Conservation (phyloP, 345 rosid species). For the Heritiera littoralis region DNA sequence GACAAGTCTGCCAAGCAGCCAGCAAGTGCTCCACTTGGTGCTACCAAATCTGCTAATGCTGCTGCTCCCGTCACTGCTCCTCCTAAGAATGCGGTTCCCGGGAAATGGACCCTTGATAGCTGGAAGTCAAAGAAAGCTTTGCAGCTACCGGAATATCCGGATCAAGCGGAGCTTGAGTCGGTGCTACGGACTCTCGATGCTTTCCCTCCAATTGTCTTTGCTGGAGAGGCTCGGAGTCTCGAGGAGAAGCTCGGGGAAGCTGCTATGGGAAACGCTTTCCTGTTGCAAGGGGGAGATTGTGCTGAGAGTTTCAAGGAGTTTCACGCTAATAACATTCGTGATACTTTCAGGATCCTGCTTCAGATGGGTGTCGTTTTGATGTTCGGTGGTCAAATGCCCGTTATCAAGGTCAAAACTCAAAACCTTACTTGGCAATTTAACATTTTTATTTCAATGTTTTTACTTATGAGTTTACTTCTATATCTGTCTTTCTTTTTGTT, state of each 20-base stretch:
- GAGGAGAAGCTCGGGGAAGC: constrained; percentile 43
- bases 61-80: not conserved
- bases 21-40: not conserved
- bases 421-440: not conserved
- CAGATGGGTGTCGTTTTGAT: constrained; percentile 78
- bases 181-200: constrained; percentile 55
- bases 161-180: constrained; percentile 55
- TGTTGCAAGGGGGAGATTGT: constrained; percentile 74
- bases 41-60: constrained; percentile 7
- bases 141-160: constrained; percentile 64
- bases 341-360: constrained; percentile 64
- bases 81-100: constrained; percentile 22
- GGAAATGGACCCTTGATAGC: constrained; percentile 54
- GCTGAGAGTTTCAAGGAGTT: constrained; percentile 83
- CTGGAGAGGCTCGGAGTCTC: constrained; percentile 52
- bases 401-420: constrained; percentile 48
- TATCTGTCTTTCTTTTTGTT: not conserved
- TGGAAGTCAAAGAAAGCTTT: constrained; percentile 68
- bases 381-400: constrained; percentile 79
- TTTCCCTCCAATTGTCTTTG: constrained; percentile 68
- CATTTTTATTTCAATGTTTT: not conserved
- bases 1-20: constrained; percentile 25
- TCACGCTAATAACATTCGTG: constrained; percentile 70
- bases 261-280: constrained; percentile 68
- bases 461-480: not conserved